Evolutionary conservation across 75 land plant genomes (phyloP), one percentile per base, ranked within the genome.

Genomic region (Ceratopteris richardii): DNA sequence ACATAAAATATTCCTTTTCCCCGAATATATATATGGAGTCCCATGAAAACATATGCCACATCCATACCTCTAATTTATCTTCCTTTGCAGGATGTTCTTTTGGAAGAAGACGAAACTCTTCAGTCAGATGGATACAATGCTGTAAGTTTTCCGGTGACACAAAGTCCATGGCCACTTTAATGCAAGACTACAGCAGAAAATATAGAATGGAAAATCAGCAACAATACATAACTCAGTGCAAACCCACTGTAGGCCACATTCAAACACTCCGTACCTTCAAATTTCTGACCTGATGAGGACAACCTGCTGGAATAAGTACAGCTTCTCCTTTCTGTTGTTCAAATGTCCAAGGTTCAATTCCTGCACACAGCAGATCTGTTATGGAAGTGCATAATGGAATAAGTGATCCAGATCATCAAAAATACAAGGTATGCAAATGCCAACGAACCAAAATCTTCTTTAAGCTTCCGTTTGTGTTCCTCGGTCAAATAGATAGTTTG

Each of bases 261-360:
- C n/a, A n/a, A n/a, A n/a, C n/a, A n/a, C 37, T 4, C 7, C 66
- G 56, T 64, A 91, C 97, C 87, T 85, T 82, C 47, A 92, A 75
- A 60, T 92, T 85, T 48, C 82, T 75, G 14, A 75, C 73, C 74
- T 94, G 98, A 63, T 80, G 89, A 43, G 99, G 84, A 66, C 98
- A 93, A 54, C 98, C 98, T 55, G 98, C 95, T 51, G 98, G 98
- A 56, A 93, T 69, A 40, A 89, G 86, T 17, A 94, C 82, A 17
- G 98, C 98, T 52, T 94, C 79, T 40, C 87, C 85, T 43, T 78
- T 29, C 65, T 83, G 75, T 62, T 94, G 98, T 56, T 94, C 77
- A 51, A 94, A 83, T 51, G 85, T 77, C 98, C 98, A 94, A 17
- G 98, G 80, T 66, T 86, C 91, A 14, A 94, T 63, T 54, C 76